Base-by-base conservation (phyloP, 2,329 filamentous ascomycete genomes). In the Fusarium vanettenii region DNA sequence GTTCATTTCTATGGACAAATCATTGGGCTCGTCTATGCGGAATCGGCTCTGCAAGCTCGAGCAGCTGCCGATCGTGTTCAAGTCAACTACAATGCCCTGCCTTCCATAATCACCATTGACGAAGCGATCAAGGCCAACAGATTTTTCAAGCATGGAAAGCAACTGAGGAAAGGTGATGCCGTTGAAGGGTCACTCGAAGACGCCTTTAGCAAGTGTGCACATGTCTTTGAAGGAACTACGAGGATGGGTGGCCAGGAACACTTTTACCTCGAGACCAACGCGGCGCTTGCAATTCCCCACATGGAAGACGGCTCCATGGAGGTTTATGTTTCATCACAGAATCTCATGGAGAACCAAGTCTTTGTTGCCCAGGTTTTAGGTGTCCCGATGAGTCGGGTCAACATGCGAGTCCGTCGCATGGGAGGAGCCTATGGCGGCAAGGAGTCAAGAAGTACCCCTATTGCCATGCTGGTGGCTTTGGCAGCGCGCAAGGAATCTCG, bases 381-480 rank as follows among this genome's bases (percentile, higher is more conserved):
- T 45, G 94, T 97, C 4, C 89, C 92, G 52, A 91, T 92, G n/a
- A 97, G 97, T 84, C 96, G 96, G 80, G 88, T 98, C 41, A 93
- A 96, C 16, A 90, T 93, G 48, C 91, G 91, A 61, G 94, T 97
- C 16, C 97, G 97, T 84, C 92, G 95, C 39, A 88, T 98, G 63
- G 95, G 95, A 67, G 95, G 95, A 75, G 95, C 94, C 0, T 97
- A 97, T 79, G 95, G 95, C 71, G 95, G 95, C 61, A 98, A 98
- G 79, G 95, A 97, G 82, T 94, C 93, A 0, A 88, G 95, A 68
- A 95, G 93, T 1, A 87, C 97, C 45, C 94, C 95, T 73, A 88
- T 97, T 29, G 92, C 93, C 74, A 91, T 91, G 22, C 95, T 97
- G 55, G 91, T 93, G 72, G 94, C 95, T 1, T 86, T 93, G 43